Percentiles rank a stretch among this genome's conserved stretches.
phyloP scores from a whole-genome alignment of 345 rosid genomes.

The Arabidopsis suecica region DNA sequence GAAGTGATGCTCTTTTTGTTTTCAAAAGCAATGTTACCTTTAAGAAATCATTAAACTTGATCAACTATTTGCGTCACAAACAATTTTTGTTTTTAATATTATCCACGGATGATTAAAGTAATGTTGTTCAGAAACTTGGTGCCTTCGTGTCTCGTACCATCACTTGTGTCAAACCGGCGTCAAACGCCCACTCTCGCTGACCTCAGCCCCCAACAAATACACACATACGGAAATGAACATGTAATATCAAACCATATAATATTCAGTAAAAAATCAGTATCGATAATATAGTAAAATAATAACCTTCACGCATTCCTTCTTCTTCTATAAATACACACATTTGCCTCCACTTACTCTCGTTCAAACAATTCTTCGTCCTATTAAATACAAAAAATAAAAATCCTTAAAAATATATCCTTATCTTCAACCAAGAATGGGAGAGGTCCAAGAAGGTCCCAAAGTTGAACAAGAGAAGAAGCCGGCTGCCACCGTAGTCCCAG shows the following conservation, averaged over 20 bases:
- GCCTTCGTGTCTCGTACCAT: constrained; percentile 42
- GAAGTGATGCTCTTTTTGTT: constrained; percentile 19
- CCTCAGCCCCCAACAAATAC: constrained; percentile 39
- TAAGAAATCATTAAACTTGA: neutral
- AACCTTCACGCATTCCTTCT: constrained; percentile 13
- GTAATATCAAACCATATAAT: constrained; percentile 29
- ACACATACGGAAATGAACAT: constrained; percentile 30
- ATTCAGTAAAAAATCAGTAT: constrained; percentile 21
- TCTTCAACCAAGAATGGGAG: constrained; percentile 53
- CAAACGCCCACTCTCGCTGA: constrained; percentile 48
- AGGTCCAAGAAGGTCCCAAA: constrained; percentile 58
- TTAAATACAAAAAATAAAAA: neutral
- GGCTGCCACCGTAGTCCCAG: constrained; percentile 34
- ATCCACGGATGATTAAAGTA: neutral
- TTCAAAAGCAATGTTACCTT: constrained; percentile 31
- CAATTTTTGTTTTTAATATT: neutral
- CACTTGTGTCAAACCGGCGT: constrained; percentile 42
- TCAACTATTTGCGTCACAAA: neutral
- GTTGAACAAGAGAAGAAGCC: constrained; percentile 59
- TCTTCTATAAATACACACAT: constrained; percentile 53
- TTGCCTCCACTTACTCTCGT: constrained; percentile 44
- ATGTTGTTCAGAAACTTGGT: constrained; percentile 13
- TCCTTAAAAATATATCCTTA: neutral
- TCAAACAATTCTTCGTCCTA: constrained; percentile 37
- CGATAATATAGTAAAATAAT: constrained; percentile 21